phyloP scores from a whole-genome alignment of 805 yeast species.

The Candida germanica region DNA sequence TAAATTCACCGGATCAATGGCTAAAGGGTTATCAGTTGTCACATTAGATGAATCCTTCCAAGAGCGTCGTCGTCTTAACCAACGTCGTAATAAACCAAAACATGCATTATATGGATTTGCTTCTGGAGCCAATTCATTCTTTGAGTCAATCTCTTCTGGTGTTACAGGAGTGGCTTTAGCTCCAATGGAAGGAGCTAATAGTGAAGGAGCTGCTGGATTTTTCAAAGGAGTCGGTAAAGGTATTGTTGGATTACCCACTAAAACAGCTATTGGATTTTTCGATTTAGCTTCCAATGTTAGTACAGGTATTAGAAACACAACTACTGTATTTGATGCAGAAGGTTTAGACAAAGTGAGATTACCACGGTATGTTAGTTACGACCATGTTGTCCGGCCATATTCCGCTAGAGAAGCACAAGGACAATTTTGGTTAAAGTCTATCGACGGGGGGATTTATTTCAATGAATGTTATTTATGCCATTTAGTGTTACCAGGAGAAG shows the following conservation, averaged over 20 bases:
- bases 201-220: constrained; percentile 88
- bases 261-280: constrained; percentile 91
- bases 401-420: constrained; percentile 87
- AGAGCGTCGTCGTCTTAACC: constrained; percentile 69
- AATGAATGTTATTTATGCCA: constrained; percentile 83
- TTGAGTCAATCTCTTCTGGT: constrained; percentile 85
- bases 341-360: constrained; percentile 76
- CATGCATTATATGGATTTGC: constrained; percentile 85
- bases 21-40: constrained; percentile 89
- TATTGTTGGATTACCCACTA: constrained; percentile 91
- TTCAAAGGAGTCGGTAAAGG: constrained; percentile 94
- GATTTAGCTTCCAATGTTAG: constrained; percentile 90
- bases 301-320: constrained; percentile 90
- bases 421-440: constrained; percentile 82
- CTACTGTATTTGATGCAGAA: constrained; percentile 82
- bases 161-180: constrained; percentile 85
- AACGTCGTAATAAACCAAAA: constrained; percentile 73
- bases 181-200: constrained; percentile 86
- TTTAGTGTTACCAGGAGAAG: constrained; percentile 76
- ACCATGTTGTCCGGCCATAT: constrained; percentile 72
- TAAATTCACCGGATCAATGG: constrained; percentile 87
- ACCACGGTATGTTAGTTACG: constrained; percentile 72
- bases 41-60: constrained; percentile 86
- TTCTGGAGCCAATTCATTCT: constrained; percentile 82
- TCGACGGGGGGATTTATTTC: constrained; percentile 75